A percentile compares a stretch with the other conserved stretches of the same genome.
Evolutionary conservation across 805 yeast genomes (phyloP).

Genomic region (Starmerella kuoi): DNA sequence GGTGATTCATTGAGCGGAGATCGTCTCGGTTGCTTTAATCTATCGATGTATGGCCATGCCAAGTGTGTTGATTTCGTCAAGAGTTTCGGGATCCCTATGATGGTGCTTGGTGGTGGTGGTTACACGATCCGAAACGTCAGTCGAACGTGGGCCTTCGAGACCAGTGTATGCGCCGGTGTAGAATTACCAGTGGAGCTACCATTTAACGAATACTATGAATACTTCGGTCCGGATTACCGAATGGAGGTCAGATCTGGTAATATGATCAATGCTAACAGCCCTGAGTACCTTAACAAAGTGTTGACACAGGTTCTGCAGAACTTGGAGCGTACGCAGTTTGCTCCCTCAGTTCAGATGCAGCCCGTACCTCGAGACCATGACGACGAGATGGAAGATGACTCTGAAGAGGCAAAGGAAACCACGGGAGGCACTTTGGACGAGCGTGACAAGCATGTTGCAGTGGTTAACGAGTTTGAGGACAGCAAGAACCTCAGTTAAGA

Average conservation of each 20-base stretch:
- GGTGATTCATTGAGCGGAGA: conserved; percentile 93
- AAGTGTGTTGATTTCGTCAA: conserved; percentile 86
- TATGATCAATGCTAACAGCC: conserved; percentile 92
- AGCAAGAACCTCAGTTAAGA: conserved; percentile 23
- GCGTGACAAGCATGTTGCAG: conserved; percentile 59
- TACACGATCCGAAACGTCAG: conserved; percentile 93
- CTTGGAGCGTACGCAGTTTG: conserved; percentile 80
- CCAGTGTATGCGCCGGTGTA: conserved; percentile 61
- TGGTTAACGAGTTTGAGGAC: conserved; percentile 68
- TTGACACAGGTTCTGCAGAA: conserved; percentile 63
- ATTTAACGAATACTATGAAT: conserved; percentile 91
- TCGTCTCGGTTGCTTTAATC: conserved; percentile 83
- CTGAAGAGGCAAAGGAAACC: conserved; percentile 55
- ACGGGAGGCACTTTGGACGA: conserved; percentile 84
- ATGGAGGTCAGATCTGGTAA: conserved; percentile 89
- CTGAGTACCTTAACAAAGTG: conserved; percentile 80
- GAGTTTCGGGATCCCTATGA: conserved; percentile 77
- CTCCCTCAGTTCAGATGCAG: conserved; percentile 93
- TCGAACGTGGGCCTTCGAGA: conserved; percentile 91
- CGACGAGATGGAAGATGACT: conserved; percentile 73
- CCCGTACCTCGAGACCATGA: conserved; percentile 81
- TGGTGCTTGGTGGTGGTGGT: conserved; percentile 96
- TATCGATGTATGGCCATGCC: conserved; percentile 87
- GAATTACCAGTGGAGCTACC: conserved; percentile 49
- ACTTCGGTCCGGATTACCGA: conserved; percentile 93